Evolutionary conservation across 1,139 yeast genomes (phyloP).

Genomic region (Taphrina deformans): DNA sequence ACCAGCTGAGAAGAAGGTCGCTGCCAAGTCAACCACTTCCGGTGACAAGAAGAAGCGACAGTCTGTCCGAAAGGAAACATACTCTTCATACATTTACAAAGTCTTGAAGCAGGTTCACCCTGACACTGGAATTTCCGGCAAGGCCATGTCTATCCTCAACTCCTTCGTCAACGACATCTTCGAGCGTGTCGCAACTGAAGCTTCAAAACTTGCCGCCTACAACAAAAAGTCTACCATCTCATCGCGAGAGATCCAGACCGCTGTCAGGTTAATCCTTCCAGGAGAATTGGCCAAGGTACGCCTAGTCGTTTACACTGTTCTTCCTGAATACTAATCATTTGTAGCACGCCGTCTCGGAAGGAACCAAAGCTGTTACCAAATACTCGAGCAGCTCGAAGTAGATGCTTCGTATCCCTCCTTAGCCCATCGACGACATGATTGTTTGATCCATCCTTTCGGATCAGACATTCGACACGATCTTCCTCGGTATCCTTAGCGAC

Average conservation of each 20-base stretch:
- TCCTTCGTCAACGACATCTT: constrained; percentile 87
- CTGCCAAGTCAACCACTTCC: constrained; percentile 77
- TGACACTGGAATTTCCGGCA: constrained; percentile 98
- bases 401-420: not conserved
- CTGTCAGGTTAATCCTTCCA: constrained; percentile 97
- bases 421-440: not conserved
- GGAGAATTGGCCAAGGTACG: constrained; percentile 88
- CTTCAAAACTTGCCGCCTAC: constrained; percentile 99
- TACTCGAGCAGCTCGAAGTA: constrained; percentile 65
- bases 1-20: constrained; percentile 93
- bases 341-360: constrained; percentile 92
- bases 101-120: constrained; percentile 90
- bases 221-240: constrained; percentile 98
- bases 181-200: constrained; percentile 95
- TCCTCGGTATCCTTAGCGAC: constrained; percentile 7
- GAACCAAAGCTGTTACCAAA: constrained; percentile 99
- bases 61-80: constrained; percentile 97
- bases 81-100: constrained; percentile 97
- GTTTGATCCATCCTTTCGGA: not conserved
- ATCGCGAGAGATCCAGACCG: constrained; percentile 99
- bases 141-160: constrained; percentile 99
- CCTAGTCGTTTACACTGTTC: no score
- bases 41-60: constrained; percentile 90
- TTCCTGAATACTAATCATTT: not conserved
- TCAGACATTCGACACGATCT: not conserved